Base-by-base conservation (phyloP, 495 filamentous ascomycete genomes). In the Ascodesmis nigricans region DNA sequence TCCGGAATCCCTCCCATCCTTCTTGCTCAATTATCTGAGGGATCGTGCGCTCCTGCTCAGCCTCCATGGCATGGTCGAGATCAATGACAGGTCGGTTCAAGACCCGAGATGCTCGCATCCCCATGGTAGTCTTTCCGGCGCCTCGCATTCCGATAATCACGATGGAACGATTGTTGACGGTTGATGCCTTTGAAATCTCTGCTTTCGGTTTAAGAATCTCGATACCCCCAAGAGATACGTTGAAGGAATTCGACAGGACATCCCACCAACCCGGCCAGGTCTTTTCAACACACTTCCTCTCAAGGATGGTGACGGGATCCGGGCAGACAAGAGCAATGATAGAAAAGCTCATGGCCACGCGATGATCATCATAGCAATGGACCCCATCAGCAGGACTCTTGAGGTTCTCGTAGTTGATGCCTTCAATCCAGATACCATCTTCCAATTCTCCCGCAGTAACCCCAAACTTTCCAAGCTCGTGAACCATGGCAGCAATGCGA, bases 211-310 rank as follows among this genome's bases (percentile, higher is more conserved):
- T 39, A 33, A 53, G 52, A 23, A 72, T 58, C 26, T 87, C 78
- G 23, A 64, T 61, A 20, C 87, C 87, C 25, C 71, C 66, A 14
- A 95, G 55, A 16, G 66, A 55, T 18, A 75, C 77, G 9, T 66
- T 61, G 58, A 91, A 99, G 2, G 66, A 61, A 36, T 75, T 67
- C 21, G 72, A 67, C 34, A 92, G 50, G 25, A 71, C 67, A 53
- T 99, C 90, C 87, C 87, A 99, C 80, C 87, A 99, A 8, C 82
- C 87, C 0, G 87, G 87, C 87, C 90, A 99, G n/a, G 87, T 99
- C 65, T 99, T 99, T 26, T 74, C 83, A 14, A 79, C 76, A 51
- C 87, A 99, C 50, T 90, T 80, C 39, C 75, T 75, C 53, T 99
- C 87, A 4, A 72, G 60, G 33, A 99, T 73, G 19, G 91, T 57